These are phyloP conservation scores for Crepidotus variabilis DNA, from an alignment of 768 basidiomycete genomes.

Conservation along the genomic window DNA sequence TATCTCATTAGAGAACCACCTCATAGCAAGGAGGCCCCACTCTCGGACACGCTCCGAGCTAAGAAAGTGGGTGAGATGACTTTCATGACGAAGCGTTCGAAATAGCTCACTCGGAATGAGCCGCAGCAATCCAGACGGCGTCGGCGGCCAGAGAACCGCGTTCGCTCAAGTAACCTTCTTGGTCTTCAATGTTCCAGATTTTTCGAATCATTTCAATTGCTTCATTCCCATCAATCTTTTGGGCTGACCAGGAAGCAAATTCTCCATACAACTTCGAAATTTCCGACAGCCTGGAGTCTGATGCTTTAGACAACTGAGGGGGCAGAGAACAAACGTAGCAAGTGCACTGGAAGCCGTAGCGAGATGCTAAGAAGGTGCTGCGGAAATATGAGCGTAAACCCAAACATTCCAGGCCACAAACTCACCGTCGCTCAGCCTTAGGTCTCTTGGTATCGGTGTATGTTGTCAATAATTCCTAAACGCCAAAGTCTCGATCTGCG, in stretches of 20 bases:
- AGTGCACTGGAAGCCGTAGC: conserved; percentile 57
- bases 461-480: conserved; percentile 58
- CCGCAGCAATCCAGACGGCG: conserved; percentile 53
- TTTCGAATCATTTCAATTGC: conserved; percentile 43
- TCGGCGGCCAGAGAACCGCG: conserved; percentile 61
- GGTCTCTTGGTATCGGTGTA: conserved; percentile 57
- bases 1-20: conserved; percentile 57
- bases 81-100: not conserved
- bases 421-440: conserved; percentile 50
- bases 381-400: conserved; percentile 1
- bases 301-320: conserved; percentile 39
- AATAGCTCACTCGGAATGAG: conserved; percentile 57
- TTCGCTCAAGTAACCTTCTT: conserved; percentile 67
- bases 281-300: conserved; percentile 44
- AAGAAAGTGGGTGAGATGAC: conserved; percentile 1
- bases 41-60: conserved; percentile 42
- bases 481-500: conserved; percentile 1
- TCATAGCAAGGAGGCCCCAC: conserved; percentile 47
- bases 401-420: not conserved
- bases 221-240: conserved; percentile 40
- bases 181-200: conserved; percentile 57
- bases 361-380: conserved; percentile 44
- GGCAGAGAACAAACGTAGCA: conserved; percentile 59
- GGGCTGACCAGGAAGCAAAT: conserved; percentile 47
- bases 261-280: conserved; percentile 43